Evolutionary conservation across 2,329 filamentous ascomycete genomes (phyloP).

Genomic region (Microdochium bolleyi): DNA sequence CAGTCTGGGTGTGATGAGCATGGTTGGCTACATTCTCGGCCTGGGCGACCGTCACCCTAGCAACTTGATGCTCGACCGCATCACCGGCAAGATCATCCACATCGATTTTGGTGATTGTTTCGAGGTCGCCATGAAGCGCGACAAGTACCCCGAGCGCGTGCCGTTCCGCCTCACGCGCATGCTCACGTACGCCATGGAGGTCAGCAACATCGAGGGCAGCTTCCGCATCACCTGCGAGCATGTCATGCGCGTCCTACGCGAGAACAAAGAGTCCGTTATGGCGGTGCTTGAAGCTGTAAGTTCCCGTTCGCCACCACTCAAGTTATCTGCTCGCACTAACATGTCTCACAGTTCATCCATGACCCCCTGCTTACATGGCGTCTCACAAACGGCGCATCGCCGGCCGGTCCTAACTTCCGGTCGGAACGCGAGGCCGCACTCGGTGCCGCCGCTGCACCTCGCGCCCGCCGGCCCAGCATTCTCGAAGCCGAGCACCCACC

Average conservation of each 20-base stretch:
- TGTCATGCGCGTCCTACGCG: constrained; percentile 91
- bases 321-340: constrained; percentile 11
- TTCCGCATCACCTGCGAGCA: constrained; percentile 98
- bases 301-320: constrained; percentile 15
- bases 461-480: constrained; percentile 60
- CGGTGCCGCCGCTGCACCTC: constrained; percentile 33
- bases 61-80: constrained; percentile 93
- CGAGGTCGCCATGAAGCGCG: constrained; percentile 98
- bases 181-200: constrained; percentile 99
- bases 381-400: constrained; percentile 58
- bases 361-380: constrained; percentile 98
- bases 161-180: constrained; percentile 97
- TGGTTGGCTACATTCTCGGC: constrained; percentile 99
- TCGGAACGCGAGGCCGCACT: constrained; percentile 51
- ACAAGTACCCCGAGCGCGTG: constrained; percentile 96
- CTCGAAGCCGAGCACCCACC: constrained; percentile 56
- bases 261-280: constrained; percentile 98
- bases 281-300: constrained; percentile 93
- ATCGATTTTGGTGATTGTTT: constrained; percentile 99
- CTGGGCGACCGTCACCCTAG: constrained; percentile 95
- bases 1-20: constrained; percentile 98
- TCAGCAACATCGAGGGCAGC: constrained; percentile 98
- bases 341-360: constrained; percentile 73
- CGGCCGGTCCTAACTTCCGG: constrained; percentile 59
- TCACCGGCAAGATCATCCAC: constrained; percentile 95